Evolutionary conservation across 768 basidiomycete genomes (phyloP).

Genomic region (Imleria badia): DNA sequence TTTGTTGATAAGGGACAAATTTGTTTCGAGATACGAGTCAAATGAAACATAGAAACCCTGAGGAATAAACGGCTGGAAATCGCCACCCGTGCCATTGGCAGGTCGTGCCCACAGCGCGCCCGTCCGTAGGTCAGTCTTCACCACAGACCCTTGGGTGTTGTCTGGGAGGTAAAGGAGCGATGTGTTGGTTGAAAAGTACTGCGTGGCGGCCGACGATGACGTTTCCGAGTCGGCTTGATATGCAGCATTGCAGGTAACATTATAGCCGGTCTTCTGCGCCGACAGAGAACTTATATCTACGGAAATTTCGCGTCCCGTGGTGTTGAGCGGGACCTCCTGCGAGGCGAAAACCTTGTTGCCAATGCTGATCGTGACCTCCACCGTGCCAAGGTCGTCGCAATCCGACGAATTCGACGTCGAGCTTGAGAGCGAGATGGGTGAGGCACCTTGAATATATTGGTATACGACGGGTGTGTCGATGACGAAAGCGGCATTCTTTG

Average conservation of each 20-base stretch:
- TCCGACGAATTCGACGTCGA: not conserved
- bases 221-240: conserved; percentile 7
- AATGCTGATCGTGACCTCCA: conserved; percentile 34
- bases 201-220: not conserved
- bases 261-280: conserved; percentile 31
- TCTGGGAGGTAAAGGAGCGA: conserved; percentile 43
- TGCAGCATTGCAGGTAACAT: conserved; percentile 36
- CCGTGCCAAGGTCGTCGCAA: conserved; percentile 2
- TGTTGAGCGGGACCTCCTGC: conserved; percentile 38
- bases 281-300: conserved; percentile 32
- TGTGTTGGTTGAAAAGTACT: conserved; percentile 32
- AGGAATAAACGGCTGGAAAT: conserved; percentile 50
- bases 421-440: conserved; percentile 27
- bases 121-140: conserved; percentile 48
- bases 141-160: conserved; percentile 38
- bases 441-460: conserved; percentile 34
- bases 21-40: conserved; percentile 49
- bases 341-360: conserved; percentile 20
- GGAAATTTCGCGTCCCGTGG: conserved; percentile 34
- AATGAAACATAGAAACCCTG: conserved; percentile 75
- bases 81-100: conserved; percentile 17
- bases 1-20: conserved; percentile 52
- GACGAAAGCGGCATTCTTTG: conserved; percentile 24
- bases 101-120: conserved; percentile 44
- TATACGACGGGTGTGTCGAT: conserved; percentile 41